A percentile compares a stretch with the other conserved stretches of the same genome.
Conservation (phyloP, 2,329 filamentous ascomycete genomes). For the Lachnellula arida region DNA sequence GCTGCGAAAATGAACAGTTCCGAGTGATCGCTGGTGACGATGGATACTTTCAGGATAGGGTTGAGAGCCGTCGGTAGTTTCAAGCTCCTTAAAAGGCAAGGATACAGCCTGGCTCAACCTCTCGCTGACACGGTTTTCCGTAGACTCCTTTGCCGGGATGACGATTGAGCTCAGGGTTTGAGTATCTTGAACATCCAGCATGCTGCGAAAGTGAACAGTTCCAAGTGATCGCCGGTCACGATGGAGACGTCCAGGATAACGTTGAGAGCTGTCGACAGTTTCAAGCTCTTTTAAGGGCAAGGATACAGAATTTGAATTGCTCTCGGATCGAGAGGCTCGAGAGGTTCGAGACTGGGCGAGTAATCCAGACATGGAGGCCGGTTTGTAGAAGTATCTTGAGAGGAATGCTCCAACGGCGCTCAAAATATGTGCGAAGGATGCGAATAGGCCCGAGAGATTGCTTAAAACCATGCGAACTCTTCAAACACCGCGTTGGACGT, state of each 20-base stretch:
- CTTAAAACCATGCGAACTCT: slow-evolving; percentile 19
- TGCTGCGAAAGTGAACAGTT: slow-evolving; percentile 43
- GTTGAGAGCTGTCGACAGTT: slow-evolving; percentile 3
- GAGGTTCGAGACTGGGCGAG: slow-evolving; percentile 16
- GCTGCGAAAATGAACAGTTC: slow-evolving; percentile 42
- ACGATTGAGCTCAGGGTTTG: slow-evolving; percentile 33
- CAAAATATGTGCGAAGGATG: slow-evolving; percentile 9
- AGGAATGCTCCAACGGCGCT: slow-evolving; percentile 1
- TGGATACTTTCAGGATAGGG: slow-evolving; percentile 24
- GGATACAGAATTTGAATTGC: slow-evolving; percentile 8
- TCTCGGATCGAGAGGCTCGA: slow-evolving; percentile 17
- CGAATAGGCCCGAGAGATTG: slow-evolving; percentile 5
- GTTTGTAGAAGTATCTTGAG: slow-evolving; percentile 8
- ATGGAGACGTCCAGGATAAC: slow-evolving; percentile 24
- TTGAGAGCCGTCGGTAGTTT: slow-evolving; percentile 5
- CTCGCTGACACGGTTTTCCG: slow-evolving; percentile 26
- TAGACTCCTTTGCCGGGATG: slow-evolving; percentile 21
- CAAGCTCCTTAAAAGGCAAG: slow-evolving; percentile 6
- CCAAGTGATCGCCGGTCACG: slow-evolving; percentile 22
- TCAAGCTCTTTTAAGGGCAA: slow-evolving; percentile 3
- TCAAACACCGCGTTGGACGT: slow-evolving; percentile 4
- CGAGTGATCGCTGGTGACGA: slow-evolving; percentile 20
- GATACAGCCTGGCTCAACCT: slow-evolving; percentile 19
- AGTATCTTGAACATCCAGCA: slow-evolving; percentile 49
- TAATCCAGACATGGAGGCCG: slow-evolving; percentile 20